These are phyloP conservation scores for Fraxinus ornus DNA, from an alignment of 305 asterid species.

Conservation along the genomic window DNA sequence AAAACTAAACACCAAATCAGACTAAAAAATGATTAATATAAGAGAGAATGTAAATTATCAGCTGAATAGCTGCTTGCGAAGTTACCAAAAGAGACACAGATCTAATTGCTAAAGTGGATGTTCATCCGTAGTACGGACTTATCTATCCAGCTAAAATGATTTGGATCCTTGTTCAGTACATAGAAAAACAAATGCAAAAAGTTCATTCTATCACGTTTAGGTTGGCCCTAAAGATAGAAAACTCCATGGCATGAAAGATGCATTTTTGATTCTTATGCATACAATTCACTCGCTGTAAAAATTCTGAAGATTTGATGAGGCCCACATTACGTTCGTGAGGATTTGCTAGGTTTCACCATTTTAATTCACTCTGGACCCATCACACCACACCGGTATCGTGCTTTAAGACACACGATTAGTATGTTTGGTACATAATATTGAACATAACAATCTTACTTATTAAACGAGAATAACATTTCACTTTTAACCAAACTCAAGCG, in stretches of 20 bases:
- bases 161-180: slow-evolving; percentile 18
- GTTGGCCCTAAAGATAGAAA: slow-evolving; percentile 15
- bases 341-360: neutral
- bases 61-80: neutral
- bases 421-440: neutral
- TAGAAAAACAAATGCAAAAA: slow-evolving; percentile 11
- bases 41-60: neutral
- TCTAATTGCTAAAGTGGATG: neutral
- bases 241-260: neutral
- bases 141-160: slow-evolving; percentile 25
- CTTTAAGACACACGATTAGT: neutral
- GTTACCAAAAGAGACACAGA: neutral
- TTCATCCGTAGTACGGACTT: neutral
- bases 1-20: neutral
- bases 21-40: neutral
- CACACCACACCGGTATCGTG: neutral
- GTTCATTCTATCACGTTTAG: slow-evolving; percentile 18
- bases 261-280: slow-evolving; percentile 11
- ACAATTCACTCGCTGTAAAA: slow-evolving; percentile 15
- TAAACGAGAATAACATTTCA: neutral
- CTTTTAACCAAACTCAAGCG: neutral
- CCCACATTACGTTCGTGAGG: neutral
- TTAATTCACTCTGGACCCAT: neutral
- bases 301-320: neutral
- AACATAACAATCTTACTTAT: neutral